A percentile compares a stretch with the other conserved stretches of the same genome.
These are phyloP conservation scores for Stramenopiles sp. DNA, from an alignment of 352 stramenopile species.

Conservation along the genomic window DNA sequence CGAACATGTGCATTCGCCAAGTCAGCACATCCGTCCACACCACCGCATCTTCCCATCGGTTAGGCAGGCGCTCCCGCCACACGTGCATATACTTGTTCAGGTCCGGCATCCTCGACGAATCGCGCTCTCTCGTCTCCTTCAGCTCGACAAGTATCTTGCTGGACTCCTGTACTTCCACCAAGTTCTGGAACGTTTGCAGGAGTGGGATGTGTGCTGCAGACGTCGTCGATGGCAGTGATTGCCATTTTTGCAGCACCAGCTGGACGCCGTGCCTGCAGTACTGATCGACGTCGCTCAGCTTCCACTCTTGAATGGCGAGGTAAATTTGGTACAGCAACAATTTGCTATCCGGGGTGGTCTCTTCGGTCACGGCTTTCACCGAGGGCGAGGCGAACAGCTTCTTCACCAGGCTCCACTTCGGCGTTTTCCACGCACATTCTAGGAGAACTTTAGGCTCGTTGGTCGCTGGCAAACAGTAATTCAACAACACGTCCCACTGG, in stretches of 20 bases:
- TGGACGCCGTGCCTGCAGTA: conserved; percentile 31
- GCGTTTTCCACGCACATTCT: conserved; percentile 72
- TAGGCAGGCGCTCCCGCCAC: conserved; percentile 68
- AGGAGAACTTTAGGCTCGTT: conserved; percentile 62
- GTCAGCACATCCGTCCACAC: conserved; percentile 76
- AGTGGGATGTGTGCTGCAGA: conserved; percentile 48
- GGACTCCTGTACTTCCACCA: conserved; percentile 71
- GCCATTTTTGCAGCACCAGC: conserved; percentile 59
- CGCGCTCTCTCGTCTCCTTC: too few relatives aligned
- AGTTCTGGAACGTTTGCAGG: conserved; percentile 65
- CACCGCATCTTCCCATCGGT: conserved; percentile 73
- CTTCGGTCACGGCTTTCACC: neutral
- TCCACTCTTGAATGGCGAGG: conserved; percentile 51
- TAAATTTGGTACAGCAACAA: conserved; percentile 56
- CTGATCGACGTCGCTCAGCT: conserved; percentile 14
- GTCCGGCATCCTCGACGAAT: conserved; percentile 35
- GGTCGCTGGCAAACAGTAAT: conserved; percentile 65
- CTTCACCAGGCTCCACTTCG: conserved; percentile 60
- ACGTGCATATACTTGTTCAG: conserved; percentile 70
- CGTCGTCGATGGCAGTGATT: conserved; percentile 50
- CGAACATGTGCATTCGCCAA: conserved; percentile 75
- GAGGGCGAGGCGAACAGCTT: conserved; percentile 31
- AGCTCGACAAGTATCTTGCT: conserved; percentile 70
- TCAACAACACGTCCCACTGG: conserved; percentile 71
- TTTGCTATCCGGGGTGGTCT: conserved; percentile 35